Percentiles rank a stretch among this genome's conserved stretches.
Conservation (phyloP, 2,329 filamentous ascomycete species). For the Aspergillus spinulosporus region DNA sequence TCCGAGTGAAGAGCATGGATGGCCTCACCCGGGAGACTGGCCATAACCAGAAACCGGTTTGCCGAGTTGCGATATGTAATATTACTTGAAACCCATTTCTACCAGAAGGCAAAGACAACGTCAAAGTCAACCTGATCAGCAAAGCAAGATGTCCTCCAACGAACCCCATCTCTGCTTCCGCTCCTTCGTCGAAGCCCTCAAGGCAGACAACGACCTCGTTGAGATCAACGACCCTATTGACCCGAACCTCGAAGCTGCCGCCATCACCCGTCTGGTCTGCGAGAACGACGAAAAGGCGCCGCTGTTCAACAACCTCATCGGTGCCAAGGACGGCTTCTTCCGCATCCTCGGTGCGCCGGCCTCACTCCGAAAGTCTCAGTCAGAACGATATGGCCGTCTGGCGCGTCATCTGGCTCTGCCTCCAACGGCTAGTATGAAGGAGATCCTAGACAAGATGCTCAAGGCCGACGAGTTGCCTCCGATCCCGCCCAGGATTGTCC, state of each 20-base stretch:
- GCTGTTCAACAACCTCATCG: slow-evolving; percentile 54
- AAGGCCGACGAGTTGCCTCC: neutral
- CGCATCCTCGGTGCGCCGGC: slow-evolving; percentile 50
- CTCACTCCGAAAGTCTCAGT: slow-evolving; percentile 16
- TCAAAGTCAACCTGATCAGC: too few species aligned
- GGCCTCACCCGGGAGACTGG: neutral
- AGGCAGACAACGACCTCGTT: neutral
- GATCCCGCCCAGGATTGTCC: neutral
- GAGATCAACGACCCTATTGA: neutral
- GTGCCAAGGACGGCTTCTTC: slow-evolving; percentile 47
- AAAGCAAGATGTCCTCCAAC: too few species aligned
- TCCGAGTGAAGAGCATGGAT: neutral
- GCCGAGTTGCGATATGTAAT: too few species aligned
- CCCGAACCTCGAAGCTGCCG: slow-evolving; percentile 27
- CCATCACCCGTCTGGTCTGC: slow-evolving; percentile 49
- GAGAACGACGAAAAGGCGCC: slow-evolving; percentile 50
- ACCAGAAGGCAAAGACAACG: too few species aligned
- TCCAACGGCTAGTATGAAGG: neutral
- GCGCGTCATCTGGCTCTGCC: neutral
- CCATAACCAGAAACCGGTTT: neutral
- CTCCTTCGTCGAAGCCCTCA: neutral
- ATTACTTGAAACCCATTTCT: too few species aligned
- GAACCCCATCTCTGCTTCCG: neutral
- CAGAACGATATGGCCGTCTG: neutral
- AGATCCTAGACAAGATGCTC: neutral